These are phyloP conservation scores for Seminavis robusta DNA, from an alignment of 108 stramenopile species.

Conservation along the genomic window DNA sequence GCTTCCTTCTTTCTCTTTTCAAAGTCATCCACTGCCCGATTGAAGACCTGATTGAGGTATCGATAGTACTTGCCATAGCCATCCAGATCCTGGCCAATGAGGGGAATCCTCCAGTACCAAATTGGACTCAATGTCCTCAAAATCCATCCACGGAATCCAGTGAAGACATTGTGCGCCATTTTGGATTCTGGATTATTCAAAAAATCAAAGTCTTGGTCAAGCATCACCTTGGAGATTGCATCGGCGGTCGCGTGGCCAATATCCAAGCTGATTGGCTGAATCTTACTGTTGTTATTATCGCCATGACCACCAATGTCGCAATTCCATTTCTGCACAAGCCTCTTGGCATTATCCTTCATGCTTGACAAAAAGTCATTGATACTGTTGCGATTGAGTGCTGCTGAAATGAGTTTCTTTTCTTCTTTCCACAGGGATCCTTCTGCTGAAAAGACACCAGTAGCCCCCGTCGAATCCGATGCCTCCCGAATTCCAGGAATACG, in stretches of 20 bases:
- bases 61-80: slow-evolving; percentile 1
- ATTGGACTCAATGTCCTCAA: slow-evolving; percentile 12
- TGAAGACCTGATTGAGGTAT: neutral
- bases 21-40: neutral
- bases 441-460: slow-evolving; percentile 22
- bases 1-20: neutral
- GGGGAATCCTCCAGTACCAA: slow-evolving; percentile 24
- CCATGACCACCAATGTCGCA: neutral
- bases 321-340: slow-evolving; percentile 18
- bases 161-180: neutral
- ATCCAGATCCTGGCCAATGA: slow-evolving; percentile 33
- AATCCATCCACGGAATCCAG: neutral
- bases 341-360: slow-evolving; percentile 4
- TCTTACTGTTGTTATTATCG: no score
- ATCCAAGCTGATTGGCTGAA: neutral
- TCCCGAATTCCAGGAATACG: neutral
- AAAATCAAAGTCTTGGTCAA: slow-evolving; percentile 17
- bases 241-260: slow-evolving; percentile 9
- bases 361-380: slow-evolving; percentile 5
- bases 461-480: neutral
- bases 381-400: slow-evolving; percentile 23
- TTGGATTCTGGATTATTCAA: neutral
- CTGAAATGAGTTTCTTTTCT: slow-evolving; percentile 19
- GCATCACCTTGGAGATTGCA: slow-evolving; percentile 9
- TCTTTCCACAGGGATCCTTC: slow-evolving; percentile 21